These are phyloP conservation scores for Lentinula edodes DNA, from an alignment of 768 basidiomycete genomes.

Conservation along the genomic window DNA sequence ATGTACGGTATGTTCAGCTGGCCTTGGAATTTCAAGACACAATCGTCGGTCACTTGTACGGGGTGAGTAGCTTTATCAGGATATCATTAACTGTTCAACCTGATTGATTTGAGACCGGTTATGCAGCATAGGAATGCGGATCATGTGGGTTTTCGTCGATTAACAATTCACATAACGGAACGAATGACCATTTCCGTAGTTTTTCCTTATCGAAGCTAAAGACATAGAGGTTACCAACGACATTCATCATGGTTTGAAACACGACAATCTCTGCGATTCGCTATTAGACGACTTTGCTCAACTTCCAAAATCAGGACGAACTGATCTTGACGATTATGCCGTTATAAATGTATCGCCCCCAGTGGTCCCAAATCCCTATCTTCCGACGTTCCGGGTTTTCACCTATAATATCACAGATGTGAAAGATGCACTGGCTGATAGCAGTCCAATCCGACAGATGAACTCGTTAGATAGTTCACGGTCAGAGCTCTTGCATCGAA, in stretches of 20 bases:
- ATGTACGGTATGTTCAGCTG: constrained; percentile 66
- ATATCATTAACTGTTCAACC: not conserved
- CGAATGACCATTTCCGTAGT: constrained; percentile 28
- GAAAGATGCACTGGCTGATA: not conserved
- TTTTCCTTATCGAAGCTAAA: constrained; percentile 48
- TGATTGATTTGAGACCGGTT: constrained; percentile 15
- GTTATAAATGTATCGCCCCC: constrained; percentile 79
- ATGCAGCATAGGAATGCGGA: constrained; percentile 80
- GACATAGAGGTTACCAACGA: constrained; percentile 41
- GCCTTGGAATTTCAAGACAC: constrained; percentile 80
- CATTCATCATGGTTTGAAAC: not conserved
- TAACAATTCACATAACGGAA: constrained; percentile 1
- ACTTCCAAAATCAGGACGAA: constrained; percentile 48
- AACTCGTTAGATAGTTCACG: constrained; percentile 14
- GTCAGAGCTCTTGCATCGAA: constrained; percentile 39
- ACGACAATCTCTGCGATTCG: constrained; percentile 42
- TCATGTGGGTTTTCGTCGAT: constrained; percentile 41
- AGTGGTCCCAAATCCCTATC: constrained; percentile 82
- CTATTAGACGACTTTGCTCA: constrained; percentile 62
- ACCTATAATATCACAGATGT: constrained; percentile 67
- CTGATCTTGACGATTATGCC: constrained; percentile 61
- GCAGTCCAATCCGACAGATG: constrained; percentile 16
- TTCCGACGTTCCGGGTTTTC: constrained; percentile 77
- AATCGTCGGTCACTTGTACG: constrained; percentile 71
- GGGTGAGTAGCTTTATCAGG: constrained; percentile 39